Evolutionary conservation across 345 rosid genomes (phyloP), one percentile per base, ranked within the genome.

Genomic region (Ricinus communis): DNA sequence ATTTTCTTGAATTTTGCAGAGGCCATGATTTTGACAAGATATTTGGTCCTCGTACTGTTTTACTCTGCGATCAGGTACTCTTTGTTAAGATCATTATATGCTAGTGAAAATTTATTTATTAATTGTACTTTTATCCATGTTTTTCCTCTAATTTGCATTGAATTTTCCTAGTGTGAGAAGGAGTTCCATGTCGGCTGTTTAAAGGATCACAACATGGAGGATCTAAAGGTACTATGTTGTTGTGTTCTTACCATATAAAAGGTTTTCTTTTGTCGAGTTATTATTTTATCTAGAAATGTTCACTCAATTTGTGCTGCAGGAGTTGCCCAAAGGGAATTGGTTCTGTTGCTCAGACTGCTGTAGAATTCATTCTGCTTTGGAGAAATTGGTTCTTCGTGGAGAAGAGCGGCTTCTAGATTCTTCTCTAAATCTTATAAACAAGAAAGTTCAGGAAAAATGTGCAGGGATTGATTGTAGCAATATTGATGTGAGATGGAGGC

Each of bases 181-280:
- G 98, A 94, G 79, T 91, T 80, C 74, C 98, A 94, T 66, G 93
- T 94, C 68, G 94, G 97, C 81, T 94, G 98, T 81, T 78, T 94
- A 79, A 90, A 82, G 82, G 97, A 90, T 46, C 87, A 85, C 76
- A 73, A 87, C 49, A 85, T 91, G 78, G 88, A 83, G 64, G 91
- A 90, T 80, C 90, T 94, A 62, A 77, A 90, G 98, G 98, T 91
- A 66, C 65, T 50, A 57, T 22, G 59, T 52, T 71, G 14, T 12
- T 60, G 36, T 62, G 30, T 41, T 43, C 36, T 50, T 71, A 14
- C 8, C n/a, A 5, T 66, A 31, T 46, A 15, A 25, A 31, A 41
- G 1, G 53, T 43, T 62, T 12, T 3, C 13, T 75, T 24, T 55
- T 8, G 45, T 38, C n/a, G 8, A 49, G 47, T 65, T 3, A 43